phyloP scores from a whole-genome alignment of 179 eudicot species.

The Nepenthes alata region DNA sequence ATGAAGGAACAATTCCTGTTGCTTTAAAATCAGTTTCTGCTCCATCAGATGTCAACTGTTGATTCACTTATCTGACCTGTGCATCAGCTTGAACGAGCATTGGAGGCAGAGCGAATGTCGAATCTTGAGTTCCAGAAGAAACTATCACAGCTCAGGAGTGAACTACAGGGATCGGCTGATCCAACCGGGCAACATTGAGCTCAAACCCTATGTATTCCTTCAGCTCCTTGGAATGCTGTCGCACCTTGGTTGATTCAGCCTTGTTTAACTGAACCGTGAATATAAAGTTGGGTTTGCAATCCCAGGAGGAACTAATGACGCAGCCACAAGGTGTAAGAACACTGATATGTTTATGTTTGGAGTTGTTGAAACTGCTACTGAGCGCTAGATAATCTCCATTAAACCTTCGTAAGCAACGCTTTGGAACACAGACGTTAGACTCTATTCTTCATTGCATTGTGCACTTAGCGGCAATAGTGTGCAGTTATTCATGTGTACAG shows the following conservation, averaged over 20 bases:
- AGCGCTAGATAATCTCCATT: too few species aligned
- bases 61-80: neutral
- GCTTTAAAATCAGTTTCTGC: neutral
- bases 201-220: neutral
- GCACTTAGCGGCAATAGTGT: too few species aligned
- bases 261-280: too few species aligned
- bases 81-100: conserved; percentile 76
- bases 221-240: neutral
- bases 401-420: too few species aligned
- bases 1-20: neutral
- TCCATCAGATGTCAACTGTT: neutral
- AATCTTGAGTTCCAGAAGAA: conserved; percentile 77
- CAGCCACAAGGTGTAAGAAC: too few species aligned
- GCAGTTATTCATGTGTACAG: too few species aligned
- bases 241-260: neutral
- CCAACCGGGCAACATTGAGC: conserved; percentile 1
- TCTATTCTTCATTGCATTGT: too few species aligned
- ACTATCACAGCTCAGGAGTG: conserved; percentile 24
- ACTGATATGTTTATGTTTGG: too few species aligned
- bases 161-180: conserved; percentile 18
- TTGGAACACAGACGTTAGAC: too few species aligned
- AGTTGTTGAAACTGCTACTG: too few species aligned
- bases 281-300: too few species aligned
- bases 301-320: too few species aligned
- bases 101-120: conserved; percentile 67